Percentiles rank a stretch among this genome's conserved stretches.
phyloP scores from a whole-genome alignment of 495 filamentous ascomycete genomes.

The Lasiosphaeris hirsuta region DNA sequence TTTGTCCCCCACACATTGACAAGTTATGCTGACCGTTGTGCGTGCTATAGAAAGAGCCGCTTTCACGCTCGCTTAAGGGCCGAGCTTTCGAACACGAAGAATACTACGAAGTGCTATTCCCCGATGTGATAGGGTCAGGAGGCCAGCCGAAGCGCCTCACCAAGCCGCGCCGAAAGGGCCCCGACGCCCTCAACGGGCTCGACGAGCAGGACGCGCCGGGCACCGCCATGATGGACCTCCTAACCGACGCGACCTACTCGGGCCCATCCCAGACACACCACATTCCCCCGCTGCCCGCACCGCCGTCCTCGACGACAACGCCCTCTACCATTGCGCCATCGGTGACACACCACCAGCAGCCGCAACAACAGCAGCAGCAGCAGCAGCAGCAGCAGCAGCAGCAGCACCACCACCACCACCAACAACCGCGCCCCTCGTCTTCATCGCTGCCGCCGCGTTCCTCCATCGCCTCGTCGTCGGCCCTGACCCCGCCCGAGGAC shows the following conservation, averaged over 20 bases:
- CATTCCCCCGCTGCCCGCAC: constrained; percentile 17
- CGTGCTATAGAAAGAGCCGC: constrained; percentile 41
- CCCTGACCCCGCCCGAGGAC: constrained; percentile 50
- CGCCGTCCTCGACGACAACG: constrained; percentile 9
- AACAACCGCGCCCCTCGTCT: constrained; percentile 27
- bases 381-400: no score
- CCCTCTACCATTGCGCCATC: constrained; percentile 19
- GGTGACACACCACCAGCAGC: constrained; percentile 9
- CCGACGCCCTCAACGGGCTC: constrained; percentile 25
- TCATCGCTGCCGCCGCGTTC: constrained; percentile 30
- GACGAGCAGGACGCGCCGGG: constrained; percentile 31
- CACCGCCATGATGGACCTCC: constrained; percentile 32
- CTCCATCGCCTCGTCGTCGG: constrained; percentile 35
- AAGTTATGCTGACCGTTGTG: constrained; percentile 5
- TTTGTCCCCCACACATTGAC: neutral
- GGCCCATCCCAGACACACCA: constrained; percentile 25
- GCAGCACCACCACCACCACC: no score
- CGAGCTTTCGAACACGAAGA: constrained; percentile 51
- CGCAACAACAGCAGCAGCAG: no score
- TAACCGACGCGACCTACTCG: constrained; percentile 22
- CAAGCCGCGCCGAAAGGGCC: constrained; percentile 41
- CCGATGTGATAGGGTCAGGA: constrained; percentile 48
- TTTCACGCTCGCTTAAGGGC: constrained; percentile 45
- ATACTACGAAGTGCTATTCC: constrained; percentile 49
- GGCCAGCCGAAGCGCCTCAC: constrained; percentile 50